Conservation (phyloP, 495 filamentous ascomycete species). For the Penicillium angulare region DNA sequence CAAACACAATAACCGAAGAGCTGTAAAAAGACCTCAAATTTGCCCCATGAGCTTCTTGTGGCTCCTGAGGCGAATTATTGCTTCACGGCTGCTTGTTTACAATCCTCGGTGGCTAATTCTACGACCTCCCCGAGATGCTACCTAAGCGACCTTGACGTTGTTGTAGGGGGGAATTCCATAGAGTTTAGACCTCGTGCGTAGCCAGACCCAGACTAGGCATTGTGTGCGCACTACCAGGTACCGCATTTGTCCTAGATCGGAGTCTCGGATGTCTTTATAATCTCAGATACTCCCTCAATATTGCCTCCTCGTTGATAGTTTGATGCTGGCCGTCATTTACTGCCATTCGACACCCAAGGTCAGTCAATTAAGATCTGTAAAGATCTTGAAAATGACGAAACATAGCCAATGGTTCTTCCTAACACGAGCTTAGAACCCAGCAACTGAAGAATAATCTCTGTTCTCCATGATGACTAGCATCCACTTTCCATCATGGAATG, state of each 20-base stretch:
- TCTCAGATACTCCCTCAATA: slow-evolving; percentile 5
- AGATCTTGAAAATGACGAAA: neutral
- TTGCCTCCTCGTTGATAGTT: neutral
- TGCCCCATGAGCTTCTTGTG: slow-evolving; percentile 11
- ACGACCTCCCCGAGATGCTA: neutral
- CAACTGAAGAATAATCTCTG: neutral
- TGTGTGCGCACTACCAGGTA: slow-evolving; percentile 3
- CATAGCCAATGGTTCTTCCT: neutral
- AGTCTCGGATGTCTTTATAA: slow-evolving; percentile 12
- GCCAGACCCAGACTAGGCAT: slow-evolving; percentile 9
- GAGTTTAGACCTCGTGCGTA: slow-evolving; percentile 7
- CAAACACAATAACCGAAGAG: slow-evolving; percentile 9
- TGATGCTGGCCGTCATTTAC: neutral
- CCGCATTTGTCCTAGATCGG: slow-evolving; percentile 10
- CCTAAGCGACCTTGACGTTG: slow-evolving; percentile 7
- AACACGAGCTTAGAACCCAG: neutral
- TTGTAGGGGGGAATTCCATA: neutral
- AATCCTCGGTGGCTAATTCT: slow-evolving; percentile 15
- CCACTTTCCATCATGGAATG: slow-evolving; percentile 27
- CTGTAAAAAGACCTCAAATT: slow-evolving; percentile 16
- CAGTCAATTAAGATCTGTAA: neutral
- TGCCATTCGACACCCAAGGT: neutral
- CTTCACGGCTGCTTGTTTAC: neutral
- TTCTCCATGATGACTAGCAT: slow-evolving; percentile 26
- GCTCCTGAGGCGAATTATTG: slow-evolving; percentile 16